Conservation (phyloP, 2,329 filamentous ascomycete genomes). For the Pleurostoma richardsiae region DNA sequence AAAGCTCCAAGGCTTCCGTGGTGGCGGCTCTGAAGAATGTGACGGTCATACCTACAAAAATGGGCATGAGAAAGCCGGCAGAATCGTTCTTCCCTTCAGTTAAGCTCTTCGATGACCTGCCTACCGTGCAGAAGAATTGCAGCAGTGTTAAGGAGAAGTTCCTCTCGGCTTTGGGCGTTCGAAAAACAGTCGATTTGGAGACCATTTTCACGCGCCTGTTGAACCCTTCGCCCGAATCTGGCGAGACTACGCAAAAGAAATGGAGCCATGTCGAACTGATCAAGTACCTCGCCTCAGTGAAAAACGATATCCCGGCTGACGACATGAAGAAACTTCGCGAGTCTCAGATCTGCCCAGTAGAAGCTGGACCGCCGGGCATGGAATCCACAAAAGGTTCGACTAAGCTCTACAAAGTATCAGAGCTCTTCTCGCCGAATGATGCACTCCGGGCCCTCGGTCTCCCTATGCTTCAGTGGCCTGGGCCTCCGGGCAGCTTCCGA, state of each 20-base stretch:
- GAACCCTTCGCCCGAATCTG: slow-evolving; percentile 46
- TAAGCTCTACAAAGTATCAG: slow-evolving; percentile 64
- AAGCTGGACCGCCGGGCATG: slow-evolving; percentile 52
- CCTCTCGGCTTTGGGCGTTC: slow-evolving; percentile 73
- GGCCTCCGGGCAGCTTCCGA: slow-evolving; percentile 55
- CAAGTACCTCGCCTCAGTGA: slow-evolving; percentile 87
- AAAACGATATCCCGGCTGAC: slow-evolving; percentile 76
- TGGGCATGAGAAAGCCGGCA: slow-evolving; percentile 78
- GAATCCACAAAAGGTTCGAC: slow-evolving; percentile 47
- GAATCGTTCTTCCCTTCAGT: slow-evolving; percentile 94
- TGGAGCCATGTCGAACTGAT: slow-evolving; percentile 96
- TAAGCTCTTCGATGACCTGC: slow-evolving; percentile 89
- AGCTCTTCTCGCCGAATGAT: slow-evolving; percentile 77
- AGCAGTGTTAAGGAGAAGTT: slow-evolving; percentile 88
- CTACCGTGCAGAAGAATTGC: slow-evolving; percentile 65
- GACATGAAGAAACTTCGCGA: slow-evolving; percentile 76
- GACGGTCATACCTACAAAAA: slow-evolving; percentile 81
- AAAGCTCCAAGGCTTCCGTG: slow-evolving; percentile 60
- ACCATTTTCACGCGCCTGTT: slow-evolving; percentile 89
- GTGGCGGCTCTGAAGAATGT: slow-evolving; percentile 59
- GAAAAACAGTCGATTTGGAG: slow-evolving; percentile 91
- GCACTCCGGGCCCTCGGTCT: slow-evolving; percentile 64
- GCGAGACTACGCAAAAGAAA: slow-evolving; percentile 50
- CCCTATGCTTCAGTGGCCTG: slow-evolving; percentile 79
- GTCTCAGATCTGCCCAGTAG: slow-evolving; percentile 78